These are phyloP conservation scores for Zarea fungicola DNA, from an alignment of 2,329 filamentous ascomycete genomes.

Conservation along the genomic window DNA sequence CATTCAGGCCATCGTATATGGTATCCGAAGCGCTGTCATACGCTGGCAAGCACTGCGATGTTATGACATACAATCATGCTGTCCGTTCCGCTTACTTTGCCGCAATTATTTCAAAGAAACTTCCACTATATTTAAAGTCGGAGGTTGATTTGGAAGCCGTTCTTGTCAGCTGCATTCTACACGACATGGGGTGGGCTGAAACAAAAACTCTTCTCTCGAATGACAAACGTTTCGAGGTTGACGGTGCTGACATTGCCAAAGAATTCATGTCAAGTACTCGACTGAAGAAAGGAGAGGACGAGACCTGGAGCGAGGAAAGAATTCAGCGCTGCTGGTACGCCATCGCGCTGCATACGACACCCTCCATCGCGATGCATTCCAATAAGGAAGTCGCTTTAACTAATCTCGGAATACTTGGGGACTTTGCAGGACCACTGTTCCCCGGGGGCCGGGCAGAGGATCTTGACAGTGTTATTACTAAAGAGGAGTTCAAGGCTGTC, in stretches of 20 bases:
- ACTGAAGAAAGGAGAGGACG: background rate
- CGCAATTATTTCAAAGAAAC: conserved; percentile 11
- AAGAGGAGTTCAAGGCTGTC: conserved; percentile 11
- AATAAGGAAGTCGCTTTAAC: conserved; percentile 12
- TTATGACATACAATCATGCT: conserved; percentile 13
- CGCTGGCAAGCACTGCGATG: conserved; percentile 15
- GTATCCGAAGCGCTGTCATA: too few species aligned
- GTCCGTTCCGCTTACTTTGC: conserved; percentile 15
- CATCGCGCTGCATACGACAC: conserved; percentile 15
- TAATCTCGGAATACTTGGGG: conserved; percentile 6
- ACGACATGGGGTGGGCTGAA: conserved; percentile 17
- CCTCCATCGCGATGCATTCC: conserved; percentile 12
- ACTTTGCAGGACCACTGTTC: conserved; percentile 14
- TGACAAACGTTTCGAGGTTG: conserved; percentile 16
- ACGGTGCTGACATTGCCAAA: conserved; percentile 15
- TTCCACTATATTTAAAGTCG: background rate
- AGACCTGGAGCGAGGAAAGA: conserved; percentile 8
- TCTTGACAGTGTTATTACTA: conserved; percentile 7
- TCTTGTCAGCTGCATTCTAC: conserved; percentile 15
- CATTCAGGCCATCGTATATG: too few species aligned
- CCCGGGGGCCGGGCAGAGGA: conserved; percentile 2
- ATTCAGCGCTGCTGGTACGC: conserved; percentile 15
- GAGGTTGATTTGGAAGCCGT: conserved; percentile 10
- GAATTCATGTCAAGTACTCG: conserved; percentile 5
- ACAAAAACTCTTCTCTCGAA: conserved; percentile 5